Percentiles rank a stretch among this genome's conserved stretches.
Evolutionary conservation across 2,329 filamentous ascomycete genomes (phyloP).

Genomic region (Neonectria ditissima): DNA sequence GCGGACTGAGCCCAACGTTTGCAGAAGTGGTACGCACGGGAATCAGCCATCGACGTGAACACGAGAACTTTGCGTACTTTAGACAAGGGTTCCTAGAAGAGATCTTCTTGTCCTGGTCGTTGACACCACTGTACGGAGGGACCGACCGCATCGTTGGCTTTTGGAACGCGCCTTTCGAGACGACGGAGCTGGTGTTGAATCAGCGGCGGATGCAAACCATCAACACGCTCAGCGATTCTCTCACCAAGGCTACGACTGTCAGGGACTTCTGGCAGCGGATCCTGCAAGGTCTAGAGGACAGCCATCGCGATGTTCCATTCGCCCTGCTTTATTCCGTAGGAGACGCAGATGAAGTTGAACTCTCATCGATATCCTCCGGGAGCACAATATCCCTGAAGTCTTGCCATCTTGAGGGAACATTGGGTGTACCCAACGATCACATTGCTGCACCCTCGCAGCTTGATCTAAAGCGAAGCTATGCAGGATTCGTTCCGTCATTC

Average conservation of each 20-base stretch:
- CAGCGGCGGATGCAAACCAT: slow-evolving; percentile 51
- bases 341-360: slow-evolving; percentile 51
- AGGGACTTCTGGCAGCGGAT: slow-evolving; percentile 52
- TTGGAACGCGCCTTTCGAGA: slow-evolving; percentile 55
- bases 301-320: slow-evolving; percentile 54
- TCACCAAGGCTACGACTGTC: slow-evolving; percentile 48
- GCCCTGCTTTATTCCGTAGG: slow-evolving; percentile 56
- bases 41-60: slow-evolving; percentile 48
- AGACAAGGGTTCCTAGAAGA: slow-evolving; percentile 54
- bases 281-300: slow-evolving; percentile 49
- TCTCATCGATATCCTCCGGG: slow-evolving; percentile 49
- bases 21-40: slow-evolving; percentile 53
- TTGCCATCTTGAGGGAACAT: slow-evolving; percentile 51
- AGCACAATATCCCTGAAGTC: slow-evolving; percentile 52
- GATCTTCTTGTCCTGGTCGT: slow-evolving; percentile 54
- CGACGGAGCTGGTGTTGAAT: slow-evolving; percentile 49
- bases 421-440: slow-evolving; percentile 52
- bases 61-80: slow-evolving; percentile 49
- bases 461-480: slow-evolving; percentile 50
- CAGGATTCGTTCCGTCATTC: slow-evolving; percentile 53
- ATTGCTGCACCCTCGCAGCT: slow-evolving; percentile 48
- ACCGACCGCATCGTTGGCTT: slow-evolving; percentile 52
- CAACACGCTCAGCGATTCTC: slow-evolving; percentile 47
- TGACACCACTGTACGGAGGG: slow-evolving; percentile 53
- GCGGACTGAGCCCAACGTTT: slow-evolving; percentile 47